Conservation (phyloP, 495 filamentous ascomycete species). For the Xylaria scruposa region DNA sequence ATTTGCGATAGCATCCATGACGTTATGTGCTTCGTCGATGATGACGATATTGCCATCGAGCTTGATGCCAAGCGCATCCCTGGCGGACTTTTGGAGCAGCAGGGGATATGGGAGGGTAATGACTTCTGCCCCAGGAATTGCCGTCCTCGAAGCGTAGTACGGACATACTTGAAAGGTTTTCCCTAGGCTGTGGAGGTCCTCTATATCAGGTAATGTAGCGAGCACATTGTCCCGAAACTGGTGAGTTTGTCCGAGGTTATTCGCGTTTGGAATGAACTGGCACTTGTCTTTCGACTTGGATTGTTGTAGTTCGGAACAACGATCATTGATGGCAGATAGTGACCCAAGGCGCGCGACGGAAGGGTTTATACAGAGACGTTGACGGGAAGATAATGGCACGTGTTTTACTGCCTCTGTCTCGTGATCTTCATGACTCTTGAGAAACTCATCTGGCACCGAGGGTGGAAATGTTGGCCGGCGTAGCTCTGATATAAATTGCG, state of each 20-base stretch:
- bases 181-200: constrained; percentile 82
- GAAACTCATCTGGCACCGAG: constrained; percentile 46
- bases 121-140: constrained; percentile 87
- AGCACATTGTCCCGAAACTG: constrained; percentile 89
- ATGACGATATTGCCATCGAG: constrained; percentile 88
- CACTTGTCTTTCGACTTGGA: constrained; percentile 73
- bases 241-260: constrained; percentile 72
- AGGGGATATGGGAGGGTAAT: constrained; percentile 93
- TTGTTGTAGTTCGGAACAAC: constrained; percentile 91
- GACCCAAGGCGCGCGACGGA: constrained; percentile 74
- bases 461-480: constrained; percentile 81
- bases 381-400: constrained; percentile 85
- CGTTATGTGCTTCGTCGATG: constrained; percentile 96
- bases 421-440: constrained; percentile 36
- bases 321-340: constrained; percentile 88
- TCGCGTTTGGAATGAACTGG: constrained; percentile 76
- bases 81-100: constrained; percentile 84
- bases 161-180: constrained; percentile 85
- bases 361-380: constrained; percentile 91
- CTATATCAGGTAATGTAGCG: constrained; percentile 89
- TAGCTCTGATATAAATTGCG: constrained; percentile 91
- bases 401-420: constrained; percentile 71
- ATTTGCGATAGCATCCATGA: constrained; percentile 91
- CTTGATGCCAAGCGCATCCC: constrained; percentile 85
- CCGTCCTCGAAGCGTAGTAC: constrained; percentile 89